Evolutionary conservation across 1,284 basidiomycete species (phyloP), one percentile per base, ranked within the genome.

Genomic region (Ganoderma leucocontextum): DNA sequence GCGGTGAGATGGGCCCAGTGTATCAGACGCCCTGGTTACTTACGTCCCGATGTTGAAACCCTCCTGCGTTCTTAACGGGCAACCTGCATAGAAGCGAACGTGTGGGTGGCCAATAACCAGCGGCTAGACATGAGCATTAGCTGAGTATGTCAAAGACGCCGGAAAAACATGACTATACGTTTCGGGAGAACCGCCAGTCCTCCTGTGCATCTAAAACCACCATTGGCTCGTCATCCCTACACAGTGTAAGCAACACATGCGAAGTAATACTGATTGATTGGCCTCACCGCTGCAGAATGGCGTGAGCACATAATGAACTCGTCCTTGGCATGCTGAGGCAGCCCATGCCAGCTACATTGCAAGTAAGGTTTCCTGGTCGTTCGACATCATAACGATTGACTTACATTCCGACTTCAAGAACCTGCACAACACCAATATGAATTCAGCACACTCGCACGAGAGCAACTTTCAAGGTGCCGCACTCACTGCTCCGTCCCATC

Each of bases 21-120:
- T 52, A 69, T 60, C 39, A 66, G 62, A 62, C 8, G 22, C 22
- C 58, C n/a, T 15, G 38, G 62, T 52, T 29, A 82, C 86, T 78
- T 77, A 90, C 87, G 89, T 89, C 76, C 96, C 96, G 67, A 98
- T 91, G 76, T 98, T 98, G 81, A 85, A 92, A 4, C 96, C 97
- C 69, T 98, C 95, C 60, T 91, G 85, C 0, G 96, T 98, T 33
- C 95, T 87, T 53, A 98, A 78, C 1, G 96, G 96, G 35, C 95
- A 94, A 19, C 95, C 96, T 4, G 96, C 96, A 77, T 97, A 98
- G 80, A 98, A 98, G 38, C 95, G 88, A 33, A 96, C 86, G 71
- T 89, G 79, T 1, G 95, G 93, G 33, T 82, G 73, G 1, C 88
- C 91, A 5, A 81, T 81, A 35, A 96, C 94, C 61, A 93, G 83